A percentile compares a stretch with the other conserved stretches of the same genome.
These are phyloP conservation scores for Talaromyces amestolkiae DNA, from an alignment of 2,329 filamentous ascomycete genomes.

Conservation along the genomic window DNA sequence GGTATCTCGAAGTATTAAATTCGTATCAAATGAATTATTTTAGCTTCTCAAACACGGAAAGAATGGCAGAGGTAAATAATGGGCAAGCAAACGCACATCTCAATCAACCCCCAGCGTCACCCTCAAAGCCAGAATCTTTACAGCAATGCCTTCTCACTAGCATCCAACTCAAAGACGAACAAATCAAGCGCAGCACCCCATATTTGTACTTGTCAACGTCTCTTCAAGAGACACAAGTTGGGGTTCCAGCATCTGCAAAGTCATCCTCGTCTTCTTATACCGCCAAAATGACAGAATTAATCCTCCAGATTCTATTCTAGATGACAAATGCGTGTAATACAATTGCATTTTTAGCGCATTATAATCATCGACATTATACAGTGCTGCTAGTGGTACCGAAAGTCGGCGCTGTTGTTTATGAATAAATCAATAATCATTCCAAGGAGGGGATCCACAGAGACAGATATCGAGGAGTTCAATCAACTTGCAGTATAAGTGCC, in stretches of 20 bases:
- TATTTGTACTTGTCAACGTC: conserved; percentile 25
- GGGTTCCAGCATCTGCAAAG: conserved; percentile 25
- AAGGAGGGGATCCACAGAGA: background rate
- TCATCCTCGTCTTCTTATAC: conserved; percentile 27
- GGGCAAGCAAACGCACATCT: background rate
- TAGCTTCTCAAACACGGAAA: background rate
- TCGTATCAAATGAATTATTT: background rate
- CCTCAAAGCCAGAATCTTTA: conserved; percentile 21
- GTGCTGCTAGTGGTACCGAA: background rate
- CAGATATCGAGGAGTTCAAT: background rate
- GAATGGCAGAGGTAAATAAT: background rate
- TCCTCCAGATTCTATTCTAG: background rate
- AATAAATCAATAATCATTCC: background rate
- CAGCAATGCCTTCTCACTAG: conserved; percentile 20
- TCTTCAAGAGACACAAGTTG: conserved; percentile 31
- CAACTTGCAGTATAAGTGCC: background rate
- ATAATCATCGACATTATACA: background rate
- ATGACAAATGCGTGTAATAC: background rate
- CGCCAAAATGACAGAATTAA: conserved; percentile 19
- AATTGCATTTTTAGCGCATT: background rate
- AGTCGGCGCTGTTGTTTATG: background rate
- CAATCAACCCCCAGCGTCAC: background rate
- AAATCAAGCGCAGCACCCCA: conserved; percentile 25
- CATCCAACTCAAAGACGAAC: conserved; percentile 28
- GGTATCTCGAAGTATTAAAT: background rate